These are phyloP conservation scores for Didymella pinodella DNA, from an alignment of 2,329 filamentous ascomycete species.

Conservation along the genomic window DNA sequence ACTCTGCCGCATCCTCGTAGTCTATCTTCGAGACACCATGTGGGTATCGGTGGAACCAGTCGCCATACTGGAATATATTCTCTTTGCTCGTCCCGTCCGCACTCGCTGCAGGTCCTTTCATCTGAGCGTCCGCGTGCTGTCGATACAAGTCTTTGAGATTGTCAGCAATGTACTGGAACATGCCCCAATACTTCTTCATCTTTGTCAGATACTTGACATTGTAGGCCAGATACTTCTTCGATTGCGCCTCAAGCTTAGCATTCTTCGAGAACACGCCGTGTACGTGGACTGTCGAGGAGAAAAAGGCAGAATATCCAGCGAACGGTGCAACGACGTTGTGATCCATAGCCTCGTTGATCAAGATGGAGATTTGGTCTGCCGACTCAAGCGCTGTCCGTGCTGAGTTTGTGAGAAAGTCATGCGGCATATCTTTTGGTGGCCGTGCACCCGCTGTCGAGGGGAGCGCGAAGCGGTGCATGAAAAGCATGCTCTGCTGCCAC, in stretches of 20 bases:
- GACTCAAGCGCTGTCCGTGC: conserved; percentile 80
- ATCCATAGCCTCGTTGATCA: conserved; percentile 81
- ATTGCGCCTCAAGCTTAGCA: conserved; percentile 73
- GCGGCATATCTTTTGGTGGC: conserved; percentile 75
- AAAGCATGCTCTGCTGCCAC: conserved; percentile 87
- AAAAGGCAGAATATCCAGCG: conserved; percentile 92
- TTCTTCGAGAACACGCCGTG: conserved; percentile 91
- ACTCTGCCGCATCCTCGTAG: conserved; percentile 76
- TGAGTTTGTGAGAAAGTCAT: conserved; percentile 78
- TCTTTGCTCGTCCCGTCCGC: conserved; percentile 48
- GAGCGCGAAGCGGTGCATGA: conserved; percentile 87
- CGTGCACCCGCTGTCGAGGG: conserved; percentile 70
- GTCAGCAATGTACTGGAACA: conserved; percentile 97
- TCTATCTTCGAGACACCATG: conserved; percentile 87
- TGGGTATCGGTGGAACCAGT: conserved; percentile 96
- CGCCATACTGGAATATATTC: conserved; percentile 89
- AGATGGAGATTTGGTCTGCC: conserved; percentile 83
- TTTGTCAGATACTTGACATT: conserved; percentile 91
- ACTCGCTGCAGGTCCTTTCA: conserved; percentile 65
- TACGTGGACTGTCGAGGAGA: conserved; percentile 93
- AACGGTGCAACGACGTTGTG: conserved; percentile 89
- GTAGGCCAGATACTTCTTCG: conserved; percentile 83
- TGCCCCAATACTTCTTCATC: conserved; percentile 98
- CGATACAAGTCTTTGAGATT: conserved; percentile 90
- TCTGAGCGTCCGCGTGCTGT: conserved; percentile 80